These are phyloP conservation scores for Trichoderma erinaceum DNA, from an alignment of 495 filamentous ascomycete species.

Conservation along the genomic window DNA sequence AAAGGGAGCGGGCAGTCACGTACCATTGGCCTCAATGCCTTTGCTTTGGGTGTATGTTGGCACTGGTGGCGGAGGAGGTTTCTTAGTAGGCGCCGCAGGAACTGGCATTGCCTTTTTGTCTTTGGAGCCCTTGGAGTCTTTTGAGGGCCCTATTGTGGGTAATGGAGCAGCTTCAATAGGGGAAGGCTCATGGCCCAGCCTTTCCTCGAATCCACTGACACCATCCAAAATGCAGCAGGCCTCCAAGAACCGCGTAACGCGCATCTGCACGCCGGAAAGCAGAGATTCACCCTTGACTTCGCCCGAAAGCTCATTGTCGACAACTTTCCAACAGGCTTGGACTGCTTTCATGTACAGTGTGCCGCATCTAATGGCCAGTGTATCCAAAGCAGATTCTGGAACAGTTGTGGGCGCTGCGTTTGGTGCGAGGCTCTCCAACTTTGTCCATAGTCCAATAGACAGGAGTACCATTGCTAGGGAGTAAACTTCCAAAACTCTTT, in stretches of 20 bases:
- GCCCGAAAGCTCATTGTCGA: slow-evolving; percentile 56
- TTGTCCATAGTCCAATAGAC: slow-evolving; percentile 86
- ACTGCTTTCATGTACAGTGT: slow-evolving; percentile 74
- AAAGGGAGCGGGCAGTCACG: not conserved
- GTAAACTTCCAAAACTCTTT: slow-evolving; percentile 72
- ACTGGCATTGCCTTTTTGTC: not conserved
- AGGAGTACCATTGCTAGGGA: slow-evolving; percentile 76
- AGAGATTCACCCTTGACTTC: slow-evolving; percentile 35
- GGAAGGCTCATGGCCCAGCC: slow-evolving; percentile 28
- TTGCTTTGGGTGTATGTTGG: not conserved
- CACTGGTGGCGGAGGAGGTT: not conserved
- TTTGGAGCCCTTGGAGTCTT: not conserved
- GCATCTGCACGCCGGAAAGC: slow-evolving; percentile 35
- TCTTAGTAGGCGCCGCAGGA: not conserved
- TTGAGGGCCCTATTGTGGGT: not conserved
- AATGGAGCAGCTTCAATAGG: not conserved
- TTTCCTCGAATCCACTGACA: slow-evolving; percentile 42
- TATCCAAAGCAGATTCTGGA: slow-evolving; percentile 44
- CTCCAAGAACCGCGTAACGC: slow-evolving; percentile 40
- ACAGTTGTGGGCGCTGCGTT: slow-evolving; percentile 29
- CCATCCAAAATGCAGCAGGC: slow-evolving; percentile 47
- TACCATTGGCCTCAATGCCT: not conserved
- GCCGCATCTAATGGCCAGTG: slow-evolving; percentile 66
- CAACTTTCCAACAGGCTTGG: slow-evolving; percentile 69
- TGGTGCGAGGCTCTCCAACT: slow-evolving; percentile 55